Percentiles rank a stretch among this genome's conserved stretches.
These are phyloP conservation scores for Nemania diffusa DNA, from an alignment of 2,329 filamentous ascomycete species.

Conservation along the genomic window DNA sequence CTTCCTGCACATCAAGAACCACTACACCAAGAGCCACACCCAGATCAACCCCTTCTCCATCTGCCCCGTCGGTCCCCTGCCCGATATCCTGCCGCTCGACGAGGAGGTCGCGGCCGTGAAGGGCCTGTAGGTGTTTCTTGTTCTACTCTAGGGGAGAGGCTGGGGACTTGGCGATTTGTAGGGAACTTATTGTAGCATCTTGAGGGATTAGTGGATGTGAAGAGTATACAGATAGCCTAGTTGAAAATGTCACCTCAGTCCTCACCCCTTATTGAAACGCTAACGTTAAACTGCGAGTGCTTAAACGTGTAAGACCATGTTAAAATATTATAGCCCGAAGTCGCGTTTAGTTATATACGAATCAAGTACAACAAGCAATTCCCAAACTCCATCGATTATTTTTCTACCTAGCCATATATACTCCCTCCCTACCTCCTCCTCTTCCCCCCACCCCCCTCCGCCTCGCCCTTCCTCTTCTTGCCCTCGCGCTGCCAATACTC, in stretches of 20 bases:
- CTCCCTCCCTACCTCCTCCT: constrained; percentile 39
- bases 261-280: too few relatives aligned
- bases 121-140: constrained; percentile 20
- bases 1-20: constrained; percentile 94
- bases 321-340: too few relatives aligned
- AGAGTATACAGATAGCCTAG: too few relatives aligned
- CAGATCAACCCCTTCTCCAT: constrained; percentile 78
- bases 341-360: background rate
- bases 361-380: background rate
- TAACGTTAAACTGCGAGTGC: too few relatives aligned
- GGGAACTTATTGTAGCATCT: too few relatives aligned
- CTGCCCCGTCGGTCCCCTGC: constrained; percentile 85
- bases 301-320: too few relatives aligned
- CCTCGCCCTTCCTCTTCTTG: constrained; percentile 64
- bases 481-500: constrained; percentile 95
- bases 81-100: constrained; percentile 80
- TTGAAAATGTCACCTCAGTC: too few relatives aligned
- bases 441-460: constrained; percentile 54
- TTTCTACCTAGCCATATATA: background rate
- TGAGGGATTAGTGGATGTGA: too few relatives aligned
- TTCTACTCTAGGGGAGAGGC: too few relatives aligned
- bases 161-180: too few relatives aligned
- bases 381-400: background rate
- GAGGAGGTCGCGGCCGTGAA: constrained; percentile 76
- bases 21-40: constrained; percentile 70